phyloP scores from a whole-genome alignment of 1,139 yeast genomes.

The Debaryomyces subglobosus region DNA sequence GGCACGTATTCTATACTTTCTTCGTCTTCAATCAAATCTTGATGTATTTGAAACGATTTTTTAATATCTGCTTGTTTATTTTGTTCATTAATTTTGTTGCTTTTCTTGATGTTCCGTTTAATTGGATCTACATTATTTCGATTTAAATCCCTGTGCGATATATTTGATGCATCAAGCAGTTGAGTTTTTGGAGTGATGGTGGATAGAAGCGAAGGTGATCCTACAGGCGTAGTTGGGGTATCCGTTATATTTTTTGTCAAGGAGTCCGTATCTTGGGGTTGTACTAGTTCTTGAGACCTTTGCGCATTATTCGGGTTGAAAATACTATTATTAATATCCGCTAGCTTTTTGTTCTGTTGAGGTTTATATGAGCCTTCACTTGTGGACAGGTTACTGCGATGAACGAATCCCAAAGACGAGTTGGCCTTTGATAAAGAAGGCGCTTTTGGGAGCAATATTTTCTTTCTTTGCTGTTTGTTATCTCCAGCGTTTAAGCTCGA shows the following conservation, averaged over 20 bases:
- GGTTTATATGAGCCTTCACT: background rate
- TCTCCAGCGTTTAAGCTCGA: slow-evolving; percentile 23
- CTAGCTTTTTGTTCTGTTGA: background rate
- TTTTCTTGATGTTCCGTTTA: slow-evolving; percentile 23
- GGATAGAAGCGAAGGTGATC: slow-evolving; percentile 9
- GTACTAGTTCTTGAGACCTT: slow-evolving; percentile 21
- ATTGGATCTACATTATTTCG: slow-evolving; percentile 38
- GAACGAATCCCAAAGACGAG: slow-evolving; percentile 43
- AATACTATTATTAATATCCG: background rate
- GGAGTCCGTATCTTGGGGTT: slow-evolving; percentile 25
- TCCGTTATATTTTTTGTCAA: slow-evolving; percentile 19
- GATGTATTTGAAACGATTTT: slow-evolving; percentile 17
- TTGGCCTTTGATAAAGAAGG: slow-evolving; percentile 40
- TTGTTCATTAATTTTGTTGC: slow-evolving; percentile 12
- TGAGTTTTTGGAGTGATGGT: slow-evolving; percentile 27
- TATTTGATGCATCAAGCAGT: slow-evolving; percentile 26
- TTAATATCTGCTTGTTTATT: slow-evolving; percentile 17
- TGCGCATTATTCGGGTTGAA: slow-evolving; percentile 18
- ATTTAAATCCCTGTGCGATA: slow-evolving; percentile 18
- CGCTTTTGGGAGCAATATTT: slow-evolving; percentile 19
- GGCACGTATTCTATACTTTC: slow-evolving; percentile 45
- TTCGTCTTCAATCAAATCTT: slow-evolving; percentile 30
- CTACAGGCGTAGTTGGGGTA: background rate
- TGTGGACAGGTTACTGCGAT: slow-evolving; percentile 8
- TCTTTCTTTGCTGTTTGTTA: slow-evolving; percentile 13